These are phyloP conservation scores for Capsella rubella DNA, from an alignment of 441 rosid species.

Conservation along the genomic window DNA sequence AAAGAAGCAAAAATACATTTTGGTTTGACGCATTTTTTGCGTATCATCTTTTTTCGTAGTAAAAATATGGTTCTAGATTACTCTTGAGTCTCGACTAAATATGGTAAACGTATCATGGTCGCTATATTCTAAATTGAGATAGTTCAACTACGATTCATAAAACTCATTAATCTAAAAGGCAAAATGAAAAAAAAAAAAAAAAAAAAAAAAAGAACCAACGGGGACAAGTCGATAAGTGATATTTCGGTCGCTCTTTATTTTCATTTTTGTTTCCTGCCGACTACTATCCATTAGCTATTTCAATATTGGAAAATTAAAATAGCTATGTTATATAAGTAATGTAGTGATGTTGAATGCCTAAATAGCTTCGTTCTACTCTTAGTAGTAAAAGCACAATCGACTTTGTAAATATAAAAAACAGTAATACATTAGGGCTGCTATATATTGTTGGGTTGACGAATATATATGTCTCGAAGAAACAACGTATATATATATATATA, in stretches of 20 bases:
- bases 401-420: background rate
- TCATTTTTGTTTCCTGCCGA: background rate
- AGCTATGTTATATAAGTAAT: too few relatives aligned
- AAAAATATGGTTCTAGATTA: background rate
- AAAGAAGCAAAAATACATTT: too few relatives aligned
- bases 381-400: too few relatives aligned
- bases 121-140: background rate
- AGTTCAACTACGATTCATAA: background rate
- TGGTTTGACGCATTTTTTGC: background rate
- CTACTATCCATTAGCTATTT: background rate
- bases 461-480: background rate
- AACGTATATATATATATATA: background rate
- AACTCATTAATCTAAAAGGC: background rate
- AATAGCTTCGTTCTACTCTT: too few relatives aligned
- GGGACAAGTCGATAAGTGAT: background rate
- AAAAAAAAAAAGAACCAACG: too few relatives aligned
- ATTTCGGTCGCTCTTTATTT: background rate
- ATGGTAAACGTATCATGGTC: background rate
- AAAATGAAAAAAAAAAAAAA: too few relatives aligned
- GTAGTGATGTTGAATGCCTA: too few relatives aligned
- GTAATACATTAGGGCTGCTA: background rate
- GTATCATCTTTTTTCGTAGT: background rate
- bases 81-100: background rate
- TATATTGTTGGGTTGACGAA: constrained; percentile 1
- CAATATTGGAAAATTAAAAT: background rate